These are phyloP conservation scores for Ceratocystis smalleyi DNA, from an alignment of 2,329 filamentous ascomycete species.

Conservation along the genomic window DNA sequence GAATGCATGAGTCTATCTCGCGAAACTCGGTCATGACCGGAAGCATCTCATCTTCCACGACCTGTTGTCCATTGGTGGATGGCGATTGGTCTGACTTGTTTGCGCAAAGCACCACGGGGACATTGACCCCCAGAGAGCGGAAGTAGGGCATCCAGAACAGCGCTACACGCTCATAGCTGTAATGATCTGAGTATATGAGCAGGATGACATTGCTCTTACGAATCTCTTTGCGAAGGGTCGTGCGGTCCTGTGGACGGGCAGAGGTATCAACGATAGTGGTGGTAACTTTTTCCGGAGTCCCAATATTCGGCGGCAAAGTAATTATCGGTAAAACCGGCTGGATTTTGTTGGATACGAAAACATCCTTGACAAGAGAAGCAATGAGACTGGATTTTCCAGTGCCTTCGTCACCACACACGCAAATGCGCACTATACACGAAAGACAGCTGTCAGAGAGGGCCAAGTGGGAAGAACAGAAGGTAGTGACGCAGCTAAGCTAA, in stretches of 20 bases:
- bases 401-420: constrained; percentile 89
- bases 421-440: constrained; percentile 57
- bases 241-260: constrained; percentile 81
- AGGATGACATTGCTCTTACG: constrained; percentile 94
- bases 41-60: constrained; percentile 93
- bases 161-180: constrained; percentile 94
- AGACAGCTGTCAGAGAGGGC: constrained; percentile 18
- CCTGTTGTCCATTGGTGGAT: constrained; percentile 61
- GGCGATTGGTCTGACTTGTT: constrained; percentile 87
- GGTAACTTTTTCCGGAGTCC: constrained; percentile 89
- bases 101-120: constrained; percentile 88
- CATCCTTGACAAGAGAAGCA: constrained; percentile 89
- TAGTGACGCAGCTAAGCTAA: background rate
- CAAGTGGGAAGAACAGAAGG: constrained; percentile 15
- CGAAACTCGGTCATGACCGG: constrained; percentile 98
- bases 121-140: constrained; percentile 91
- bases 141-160: constrained; percentile 99
- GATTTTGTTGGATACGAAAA: constrained; percentile 91
- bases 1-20: constrained; percentile 95
- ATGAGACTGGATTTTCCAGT: constrained; percentile 91
- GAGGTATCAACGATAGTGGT: constrained; percentile 97
- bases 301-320: constrained; percentile 82
- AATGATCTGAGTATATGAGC: constrained; percentile 93
- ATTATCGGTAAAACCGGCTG: constrained; percentile 88
- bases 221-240: constrained; percentile 80